These are phyloP conservation scores for Tothia fuscella DNA, from an alignment of 2,329 filamentous ascomycete genomes.

Conservation along the genomic window DNA sequence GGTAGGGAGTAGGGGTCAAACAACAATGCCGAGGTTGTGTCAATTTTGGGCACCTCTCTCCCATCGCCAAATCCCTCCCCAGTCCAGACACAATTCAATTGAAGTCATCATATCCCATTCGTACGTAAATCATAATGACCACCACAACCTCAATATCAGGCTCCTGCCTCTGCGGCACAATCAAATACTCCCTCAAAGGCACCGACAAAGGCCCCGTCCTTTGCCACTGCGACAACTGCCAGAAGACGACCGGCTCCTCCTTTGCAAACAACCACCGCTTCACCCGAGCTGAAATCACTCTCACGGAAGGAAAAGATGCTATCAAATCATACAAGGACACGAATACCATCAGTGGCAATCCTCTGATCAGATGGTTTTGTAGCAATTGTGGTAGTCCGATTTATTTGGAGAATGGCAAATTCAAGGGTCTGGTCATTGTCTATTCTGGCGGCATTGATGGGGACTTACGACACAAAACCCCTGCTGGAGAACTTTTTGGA, in stretches of 20 bases:
- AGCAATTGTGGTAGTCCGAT: constrained; percentile 18
- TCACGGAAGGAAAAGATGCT: constrained; percentile 16
- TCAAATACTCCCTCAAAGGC: constrained; percentile 17
- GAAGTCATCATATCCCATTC: too few relatives aligned
- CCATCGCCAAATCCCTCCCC: too few relatives aligned
- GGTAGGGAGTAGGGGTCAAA: too few relatives aligned
- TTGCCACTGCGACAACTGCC: constrained; percentile 20
- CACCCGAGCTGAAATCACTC: constrained; percentile 16
- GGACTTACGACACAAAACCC: not conserved
- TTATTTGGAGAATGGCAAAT: constrained; percentile 16
- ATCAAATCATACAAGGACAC: constrained; percentile 16
- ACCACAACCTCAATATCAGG: not conserved
- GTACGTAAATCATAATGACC: constrained; percentile 1
- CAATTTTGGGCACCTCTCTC: too few relatives aligned
- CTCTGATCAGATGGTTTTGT: constrained; percentile 18
- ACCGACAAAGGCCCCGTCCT: constrained; percentile 19
- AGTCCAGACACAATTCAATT: too few relatives aligned
- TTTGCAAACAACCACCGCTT: constrained; percentile 21
- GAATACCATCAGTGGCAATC: constrained; percentile 18
- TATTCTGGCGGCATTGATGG: constrained; percentile 4
- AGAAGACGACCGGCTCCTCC: constrained; percentile 15
- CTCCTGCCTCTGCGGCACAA: constrained; percentile 19
- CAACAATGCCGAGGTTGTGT: too few relatives aligned
- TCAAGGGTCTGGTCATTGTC: constrained; percentile 10
- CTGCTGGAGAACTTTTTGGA: not conserved